phyloP scores from a whole-genome alignment of 176 grass and related monocot genomes.

The Cymbopogon citratus region DNA sequence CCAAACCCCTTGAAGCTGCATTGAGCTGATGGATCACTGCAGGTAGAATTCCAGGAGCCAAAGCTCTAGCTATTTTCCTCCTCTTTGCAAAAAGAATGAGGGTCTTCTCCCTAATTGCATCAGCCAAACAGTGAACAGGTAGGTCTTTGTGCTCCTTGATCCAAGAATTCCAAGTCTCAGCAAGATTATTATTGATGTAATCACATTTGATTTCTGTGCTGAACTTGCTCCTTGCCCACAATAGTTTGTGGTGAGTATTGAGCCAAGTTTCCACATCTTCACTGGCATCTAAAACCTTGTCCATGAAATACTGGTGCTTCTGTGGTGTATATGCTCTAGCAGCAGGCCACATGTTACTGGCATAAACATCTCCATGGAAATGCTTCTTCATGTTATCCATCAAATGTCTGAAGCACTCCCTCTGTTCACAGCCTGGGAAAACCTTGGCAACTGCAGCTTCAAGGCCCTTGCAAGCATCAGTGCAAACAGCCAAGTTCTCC shows the following conservation, averaged over 20 bases:
- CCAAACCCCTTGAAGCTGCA: background rate
- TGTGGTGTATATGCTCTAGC: background rate
- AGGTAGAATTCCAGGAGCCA: background rate
- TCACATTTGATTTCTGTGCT: background rate
- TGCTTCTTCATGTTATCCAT: too few relatives aligned
- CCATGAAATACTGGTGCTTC: background rate
- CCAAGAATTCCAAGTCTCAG: background rate
- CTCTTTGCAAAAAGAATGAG: background rate
- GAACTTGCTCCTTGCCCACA: background rate
- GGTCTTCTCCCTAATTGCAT: background rate
- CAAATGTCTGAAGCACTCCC: background rate
- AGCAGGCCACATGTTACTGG: background rate
- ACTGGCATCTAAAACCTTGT: background rate
- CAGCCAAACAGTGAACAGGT: background rate
- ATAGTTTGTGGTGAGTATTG: background rate
- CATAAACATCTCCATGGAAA: too few relatives aligned
- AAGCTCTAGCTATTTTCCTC: background rate
- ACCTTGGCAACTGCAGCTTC: background rate
- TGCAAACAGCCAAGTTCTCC: background rate
- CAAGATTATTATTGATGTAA: background rate
- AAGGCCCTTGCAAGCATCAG: background rate
- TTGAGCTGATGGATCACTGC: background rate
- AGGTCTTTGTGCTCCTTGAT: background rate
- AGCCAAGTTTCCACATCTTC: background rate
- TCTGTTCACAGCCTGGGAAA: background rate